phyloP scores from a whole-genome alignment of 148 eudicot species.

The Diospyros lotus region DNA sequence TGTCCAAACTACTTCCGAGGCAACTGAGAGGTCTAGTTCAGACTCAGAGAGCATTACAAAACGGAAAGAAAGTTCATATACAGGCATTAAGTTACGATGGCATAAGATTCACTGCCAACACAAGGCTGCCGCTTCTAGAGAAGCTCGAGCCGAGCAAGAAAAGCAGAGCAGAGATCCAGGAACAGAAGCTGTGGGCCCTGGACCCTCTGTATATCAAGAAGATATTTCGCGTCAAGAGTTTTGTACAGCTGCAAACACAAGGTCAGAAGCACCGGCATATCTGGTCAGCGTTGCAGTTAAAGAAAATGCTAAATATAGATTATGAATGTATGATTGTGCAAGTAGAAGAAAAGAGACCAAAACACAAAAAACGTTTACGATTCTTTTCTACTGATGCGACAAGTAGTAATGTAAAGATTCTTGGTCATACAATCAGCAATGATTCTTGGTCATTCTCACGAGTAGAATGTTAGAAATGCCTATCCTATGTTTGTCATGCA shows the following conservation, averaged over 20 bases:
- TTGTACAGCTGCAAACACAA: conserved; percentile 64
- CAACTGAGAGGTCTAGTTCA: neutral
- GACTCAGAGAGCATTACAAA: conserved; percentile 9
- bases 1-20: conserved; percentile 17
- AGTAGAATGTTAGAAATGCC: neutral
- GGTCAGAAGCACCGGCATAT: neutral
- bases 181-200: conserved; percentile 87
- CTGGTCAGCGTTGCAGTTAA: neutral
- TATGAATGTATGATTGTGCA: no score
- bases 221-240: conserved; percentile 76
- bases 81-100: conserved; percentile 18
- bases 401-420: no score
- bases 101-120: neutral
- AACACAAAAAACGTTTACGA: no score
- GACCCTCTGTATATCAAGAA: conserved; percentile 89
- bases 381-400: no score
- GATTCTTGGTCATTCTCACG: neutral
- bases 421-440: no score
- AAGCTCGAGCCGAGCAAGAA: conserved; percentile 93
- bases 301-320: neutral
- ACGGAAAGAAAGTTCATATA: conserved; percentile 13
- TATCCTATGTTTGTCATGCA: neutral
- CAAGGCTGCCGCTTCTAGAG: conserved; percentile 32
- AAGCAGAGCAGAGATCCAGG: conserved; percentile 87
- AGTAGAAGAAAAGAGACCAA: no score